Evolutionary conservation across 768 basidiomycete species (phyloP), one percentile per base, ranked within the genome.

Genomic region (Trametes elegans): DNA sequence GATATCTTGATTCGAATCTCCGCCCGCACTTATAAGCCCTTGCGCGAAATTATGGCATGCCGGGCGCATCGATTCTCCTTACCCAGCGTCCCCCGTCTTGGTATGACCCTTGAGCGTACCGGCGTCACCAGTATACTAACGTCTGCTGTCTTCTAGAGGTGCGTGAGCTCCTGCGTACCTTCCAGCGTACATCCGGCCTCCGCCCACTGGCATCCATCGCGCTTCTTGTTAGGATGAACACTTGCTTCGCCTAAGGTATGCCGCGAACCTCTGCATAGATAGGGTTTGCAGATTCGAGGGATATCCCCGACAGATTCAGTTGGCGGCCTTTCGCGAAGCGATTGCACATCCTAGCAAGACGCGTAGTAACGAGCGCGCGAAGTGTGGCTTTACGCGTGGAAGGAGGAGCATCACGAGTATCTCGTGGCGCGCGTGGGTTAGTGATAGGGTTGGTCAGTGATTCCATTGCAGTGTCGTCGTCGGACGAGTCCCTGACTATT

Each of bases 361-460:
- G 79, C 82, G 80, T 81, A 76, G 83, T 81, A 83, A 79, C 83
- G 82, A 81, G 78, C 79, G 79, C 73, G 77, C 83, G 78, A 84
- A 84, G 85, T 73, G 80, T 77, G 83, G 83, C 77, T 83, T 70
- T 71, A 76, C 73, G 81, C 76, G 75, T 83, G 78, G 76, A 71
- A 86, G 83, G 82, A 70, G 36, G 59, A 60, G 48, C 72, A 72
- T 26, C 31, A 35, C 16, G 27, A 44, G 35, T 43, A 38, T 18
- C 35, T 49, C 29, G 40, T 3, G 1, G 14, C 14, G 44, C 27
- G 46, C n/a, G n/a, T n/a, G n/a, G n/a, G n/a, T n/a, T n/a, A n/a
- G n/a, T n/a, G 34, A 13, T 19, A 7, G 7, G 36, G 23, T 23
- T 29, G 8, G 46, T 35, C 16, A 29, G 26, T 44, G 9, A 14